Percentiles rank a stretch among this genome's conserved stretches.
Evolutionary conservation across 1,284 basidiomycete genomes (phyloP).

Genomic region (Rugosomyces carneus): DNA sequence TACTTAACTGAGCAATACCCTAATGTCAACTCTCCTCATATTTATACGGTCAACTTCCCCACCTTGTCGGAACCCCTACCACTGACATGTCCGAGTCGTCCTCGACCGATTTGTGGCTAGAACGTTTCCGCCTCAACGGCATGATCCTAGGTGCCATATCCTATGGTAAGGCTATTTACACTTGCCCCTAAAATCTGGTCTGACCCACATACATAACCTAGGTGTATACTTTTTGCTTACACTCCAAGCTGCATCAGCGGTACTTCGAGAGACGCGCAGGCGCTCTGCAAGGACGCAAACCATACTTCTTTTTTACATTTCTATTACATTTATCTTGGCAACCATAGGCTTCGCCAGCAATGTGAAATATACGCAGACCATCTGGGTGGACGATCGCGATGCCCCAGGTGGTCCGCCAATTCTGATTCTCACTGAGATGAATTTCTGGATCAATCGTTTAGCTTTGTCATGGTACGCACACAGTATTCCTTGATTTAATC

Average conservation of each 20-base stretch:
- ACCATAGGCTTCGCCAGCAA: conserved; percentile 3
- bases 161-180: neutral
- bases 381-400: conserved; percentile 3
- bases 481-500: neutral
- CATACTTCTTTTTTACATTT: conserved; percentile 2
- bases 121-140: neutral
- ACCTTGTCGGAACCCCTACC: neutral
- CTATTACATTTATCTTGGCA: conserved; percentile 1
- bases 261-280: neutral
- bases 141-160: conserved; percentile 2
- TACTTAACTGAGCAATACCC: too few relatives aligned
- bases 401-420: neutral
- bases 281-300: neutral
- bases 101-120: neutral
- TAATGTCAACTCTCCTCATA: too few relatives aligned
- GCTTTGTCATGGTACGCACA: conserved; percentile 1
- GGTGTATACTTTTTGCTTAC: conserved; percentile 1
- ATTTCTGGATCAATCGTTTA: conserved; percentile 3
- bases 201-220: neutral
- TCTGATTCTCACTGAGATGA: conserved; percentile 1
- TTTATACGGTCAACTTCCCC: neutral
- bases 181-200: too few relatives aligned
- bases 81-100: neutral
- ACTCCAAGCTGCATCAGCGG: neutral
- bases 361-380: conserved; percentile 2